Base-by-base conservation (phyloP, 2,329 filamentous ascomycete genomes). In the Xylaria sp. region DNA sequence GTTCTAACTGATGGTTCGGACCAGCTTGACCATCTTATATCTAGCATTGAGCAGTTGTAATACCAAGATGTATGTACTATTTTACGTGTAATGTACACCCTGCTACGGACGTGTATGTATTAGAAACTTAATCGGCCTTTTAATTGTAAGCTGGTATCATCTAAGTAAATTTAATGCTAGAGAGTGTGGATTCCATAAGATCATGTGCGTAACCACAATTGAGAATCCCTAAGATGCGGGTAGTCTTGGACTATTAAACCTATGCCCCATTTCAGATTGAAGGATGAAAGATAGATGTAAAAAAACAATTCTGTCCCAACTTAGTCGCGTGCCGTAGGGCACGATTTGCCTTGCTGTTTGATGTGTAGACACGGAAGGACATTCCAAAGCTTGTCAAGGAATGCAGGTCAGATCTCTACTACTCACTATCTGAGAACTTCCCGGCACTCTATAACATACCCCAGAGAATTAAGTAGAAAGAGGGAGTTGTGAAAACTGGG, bases 1-100 rank as follows among this genome's bases (percentile, higher is more conserved):
- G 75, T 86, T 4, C 56, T 85, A 6, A 54, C 69, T 8, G 71
- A 74, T 15, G 70, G 69, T 2, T 61, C 73, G 0, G 80, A 82
- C 52, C 79, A 83, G 64, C 71, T 87, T 17, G 83, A 87, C 6
- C 80, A 85, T 50, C 73, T 87, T 31, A 71, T 87, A 54, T 77
- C 82, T 17, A 80, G 81, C 66, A 84, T 89, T 66, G 87, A 89
- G 71, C 85, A 89, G 72, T 71, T 89, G 67, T 89, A 78, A 69
- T 35, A 21, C 11, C 47, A 23, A 35, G 46, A 21, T 42, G n/a
- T 14, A 4, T 47, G 2, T 43, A 17, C 23, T 15, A 2, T 21
- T 15, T 17, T 37, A 15, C 19, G 50, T 57, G 12, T 42, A 38
- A 43, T 19, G 28, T 28, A 49, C 31, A n/a, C 12, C 19, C 50